Conservation (phyloP, 768 basidiomycete species). For the Tylopilus vinaceipallidus region DNA sequence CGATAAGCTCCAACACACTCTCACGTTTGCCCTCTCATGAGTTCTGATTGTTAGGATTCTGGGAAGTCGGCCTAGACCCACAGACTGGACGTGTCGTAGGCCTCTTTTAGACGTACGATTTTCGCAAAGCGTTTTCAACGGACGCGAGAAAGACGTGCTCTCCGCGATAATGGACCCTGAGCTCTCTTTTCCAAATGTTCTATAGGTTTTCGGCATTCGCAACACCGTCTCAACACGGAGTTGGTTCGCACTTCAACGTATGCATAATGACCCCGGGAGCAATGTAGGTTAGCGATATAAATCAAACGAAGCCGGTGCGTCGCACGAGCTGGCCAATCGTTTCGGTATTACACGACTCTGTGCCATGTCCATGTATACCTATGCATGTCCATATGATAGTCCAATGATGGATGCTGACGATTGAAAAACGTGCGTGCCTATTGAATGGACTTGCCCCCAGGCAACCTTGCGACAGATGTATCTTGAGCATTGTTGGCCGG, state of each 20-base stretch:
- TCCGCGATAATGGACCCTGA: not conserved
- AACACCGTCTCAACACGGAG: conserved; percentile 39
- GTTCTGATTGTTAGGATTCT: conserved; percentile 58
- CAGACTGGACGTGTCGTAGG: conserved; percentile 82
- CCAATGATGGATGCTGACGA: not conserved
- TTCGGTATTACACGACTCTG: not conserved
- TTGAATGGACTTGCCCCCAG: conserved; percentile 27
- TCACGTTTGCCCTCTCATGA: conserved; percentile 10
- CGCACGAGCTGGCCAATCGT: not conserved
- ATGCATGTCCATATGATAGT: conserved; percentile 4
- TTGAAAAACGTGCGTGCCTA: not conserved
- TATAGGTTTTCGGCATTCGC: conserved; percentile 9
- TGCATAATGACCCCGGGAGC: conserved; percentile 18
- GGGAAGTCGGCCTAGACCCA: conserved; percentile 83
- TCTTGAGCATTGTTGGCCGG: not conserved
- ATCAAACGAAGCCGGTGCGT: not conserved
- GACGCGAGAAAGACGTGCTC: conserved; percentile 6
- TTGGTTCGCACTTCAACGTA: conserved; percentile 41
- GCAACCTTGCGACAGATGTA: conserved; percentile 32
- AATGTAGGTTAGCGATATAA: conserved; percentile 16
- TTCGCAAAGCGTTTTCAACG: conserved; percentile 18
- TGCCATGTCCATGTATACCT: conserved; percentile 12
- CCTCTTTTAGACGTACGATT: conserved; percentile 57
- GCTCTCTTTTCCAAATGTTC: conserved; percentile 24
- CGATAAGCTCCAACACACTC: not conserved